phyloP scores from a whole-genome alignment of 805 yeast genomes.

The Starmera pachycereana region DNA sequence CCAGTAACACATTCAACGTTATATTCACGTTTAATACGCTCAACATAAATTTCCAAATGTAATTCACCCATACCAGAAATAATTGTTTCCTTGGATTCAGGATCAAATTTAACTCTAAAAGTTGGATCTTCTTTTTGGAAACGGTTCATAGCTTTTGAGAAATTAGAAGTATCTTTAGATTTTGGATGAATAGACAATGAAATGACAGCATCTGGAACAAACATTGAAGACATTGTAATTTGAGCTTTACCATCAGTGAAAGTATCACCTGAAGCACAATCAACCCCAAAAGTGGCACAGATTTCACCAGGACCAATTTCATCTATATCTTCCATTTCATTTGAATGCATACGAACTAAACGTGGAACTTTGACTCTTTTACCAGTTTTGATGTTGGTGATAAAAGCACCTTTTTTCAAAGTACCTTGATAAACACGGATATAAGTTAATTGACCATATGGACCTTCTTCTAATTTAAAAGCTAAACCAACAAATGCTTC shows the following conservation, averaged over 20 bases:
- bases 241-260: slow-evolving; percentile 76
- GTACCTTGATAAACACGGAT: slow-evolving; percentile 96
- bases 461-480: slow-evolving; percentile 98
- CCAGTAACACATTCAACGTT: slow-evolving; percentile 94
- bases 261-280: slow-evolving; percentile 97
- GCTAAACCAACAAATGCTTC: slow-evolving; percentile 93
- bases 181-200: slow-evolving; percentile 86
- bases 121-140: slow-evolving; percentile 99
- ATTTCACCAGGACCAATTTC: slow-evolving; percentile 97
- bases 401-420: slow-evolving; percentile 80
- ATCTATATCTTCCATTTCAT: slow-evolving; percentile 96
- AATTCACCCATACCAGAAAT: slow-evolving; percentile 98
- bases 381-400: slow-evolving; percentile 83
- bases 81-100: slow-evolving; percentile 87
- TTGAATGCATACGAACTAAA: slow-evolving; percentile 96
- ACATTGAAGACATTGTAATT: slow-evolving; percentile 95
- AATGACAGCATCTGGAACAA: slow-evolving; percentile 97
- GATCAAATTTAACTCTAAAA: slow-evolving; percentile 83
- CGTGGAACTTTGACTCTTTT: slow-evolving; percentile 90
- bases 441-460: slow-evolving; percentile 95
- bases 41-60: slow-evolving; percentile 94
- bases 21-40: slow-evolving; percentile 96
- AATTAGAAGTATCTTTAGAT: slow-evolving; percentile 76
- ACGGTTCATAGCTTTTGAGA: slow-evolving; percentile 93
- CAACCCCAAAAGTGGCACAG: slow-evolving; percentile 98